phyloP scores from a whole-genome alignment of 352 stramenopile species.

The Pythium brassicae region DNA sequence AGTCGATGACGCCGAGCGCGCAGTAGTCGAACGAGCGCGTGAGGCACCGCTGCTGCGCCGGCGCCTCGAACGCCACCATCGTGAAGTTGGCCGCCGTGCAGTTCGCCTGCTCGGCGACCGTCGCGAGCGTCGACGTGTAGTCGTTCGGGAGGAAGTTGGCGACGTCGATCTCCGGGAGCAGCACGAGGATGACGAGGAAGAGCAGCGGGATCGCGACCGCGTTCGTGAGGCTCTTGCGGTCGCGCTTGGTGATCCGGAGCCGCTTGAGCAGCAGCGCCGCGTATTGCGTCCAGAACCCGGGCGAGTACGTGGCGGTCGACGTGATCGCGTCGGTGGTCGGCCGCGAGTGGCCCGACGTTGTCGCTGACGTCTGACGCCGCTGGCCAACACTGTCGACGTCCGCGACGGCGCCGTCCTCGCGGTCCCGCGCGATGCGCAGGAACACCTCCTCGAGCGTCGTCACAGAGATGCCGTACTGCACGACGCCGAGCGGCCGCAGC shows the following conservation, averaged over 20 bases:
- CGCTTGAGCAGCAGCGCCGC: constrained; percentile 48
- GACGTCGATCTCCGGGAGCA: constrained; percentile 49
- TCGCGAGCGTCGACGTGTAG: constrained; percentile 22
- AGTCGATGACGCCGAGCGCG: constrained; percentile 31
- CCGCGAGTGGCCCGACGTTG: constrained; percentile 26
- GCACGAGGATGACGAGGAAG: constrained; percentile 45
- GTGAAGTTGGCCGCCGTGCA: constrained; percentile 20
- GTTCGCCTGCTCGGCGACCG: constrained; percentile 16
- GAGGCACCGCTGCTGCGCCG: constrained; percentile 6
- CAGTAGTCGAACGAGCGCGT: constrained; percentile 32
- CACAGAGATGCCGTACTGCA: constrained; percentile 94
- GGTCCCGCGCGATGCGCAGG: constrained; percentile 64
- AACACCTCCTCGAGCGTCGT: constrained; percentile 99
- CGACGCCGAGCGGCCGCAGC: constrained; percentile 50
- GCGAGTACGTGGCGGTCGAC: constrained; percentile 15
- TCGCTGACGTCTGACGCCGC: constrained; percentile 31
- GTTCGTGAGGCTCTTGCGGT: constrained; percentile 61
- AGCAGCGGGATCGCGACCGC: constrained; percentile 55
- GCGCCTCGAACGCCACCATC: constrained; percentile 15
- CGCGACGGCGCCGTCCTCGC: constrained; percentile 26
- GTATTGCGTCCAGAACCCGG: constrained; percentile 42
- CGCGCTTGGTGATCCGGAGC: constrained; percentile 52
- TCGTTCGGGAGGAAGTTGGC: constrained; percentile 33
- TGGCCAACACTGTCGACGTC: constrained; percentile 24
- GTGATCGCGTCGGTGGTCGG: constrained; percentile 17